These are phyloP conservation scores for Podochytrium sp. DNA, from an alignment of 192 early-diverging fungal species.

Conservation along the genomic window DNA sequence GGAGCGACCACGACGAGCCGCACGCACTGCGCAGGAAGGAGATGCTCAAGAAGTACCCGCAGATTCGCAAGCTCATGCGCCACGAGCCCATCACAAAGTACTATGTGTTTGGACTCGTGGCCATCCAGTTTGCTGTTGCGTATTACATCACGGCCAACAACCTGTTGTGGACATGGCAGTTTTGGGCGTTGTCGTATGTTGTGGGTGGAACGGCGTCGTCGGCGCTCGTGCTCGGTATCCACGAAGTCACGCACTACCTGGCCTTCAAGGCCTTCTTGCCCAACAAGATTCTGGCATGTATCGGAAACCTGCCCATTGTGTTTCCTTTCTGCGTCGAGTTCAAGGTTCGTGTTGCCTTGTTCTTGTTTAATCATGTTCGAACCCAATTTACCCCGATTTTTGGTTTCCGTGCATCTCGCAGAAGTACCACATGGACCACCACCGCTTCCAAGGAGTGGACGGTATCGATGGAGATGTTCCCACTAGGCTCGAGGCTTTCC, in stretches of 20 bases:
- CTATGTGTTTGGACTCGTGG: constrained; percentile 66
- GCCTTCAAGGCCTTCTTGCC: constrained; percentile 70
- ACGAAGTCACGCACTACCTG: constrained; percentile 90
- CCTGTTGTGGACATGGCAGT: constrained; percentile 66
- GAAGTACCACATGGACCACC: constrained; percentile 88
- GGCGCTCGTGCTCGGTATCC: constrained; percentile 83
- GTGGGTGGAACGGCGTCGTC: constrained; percentile 85
- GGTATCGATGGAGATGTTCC: constrained; percentile 95
- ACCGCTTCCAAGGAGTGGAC: constrained; percentile 94
- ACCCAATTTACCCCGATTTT: neutral
- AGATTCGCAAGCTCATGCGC: constrained; percentile 85
- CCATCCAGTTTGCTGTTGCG: constrained; percentile 75
- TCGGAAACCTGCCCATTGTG: constrained; percentile 85
- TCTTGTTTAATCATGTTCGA: neutral
- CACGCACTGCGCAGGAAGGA: constrained; percentile 88
- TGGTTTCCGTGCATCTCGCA: neutral
- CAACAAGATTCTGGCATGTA: constrained; percentile 81
- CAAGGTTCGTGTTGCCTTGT: constrained; percentile 4
- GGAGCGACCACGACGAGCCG: constrained; percentile 76
- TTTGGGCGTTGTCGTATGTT: constrained; percentile 69
- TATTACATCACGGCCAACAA: constrained; percentile 69
- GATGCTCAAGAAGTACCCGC: constrained; percentile 86
- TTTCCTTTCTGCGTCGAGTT: constrained; percentile 53
- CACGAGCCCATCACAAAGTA: constrained; percentile 80
- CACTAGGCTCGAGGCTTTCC: constrained; percentile 79